phyloP scores from a whole-genome alignment of 768 basidiomycete species.

The Megacollybia marginata region DNA sequence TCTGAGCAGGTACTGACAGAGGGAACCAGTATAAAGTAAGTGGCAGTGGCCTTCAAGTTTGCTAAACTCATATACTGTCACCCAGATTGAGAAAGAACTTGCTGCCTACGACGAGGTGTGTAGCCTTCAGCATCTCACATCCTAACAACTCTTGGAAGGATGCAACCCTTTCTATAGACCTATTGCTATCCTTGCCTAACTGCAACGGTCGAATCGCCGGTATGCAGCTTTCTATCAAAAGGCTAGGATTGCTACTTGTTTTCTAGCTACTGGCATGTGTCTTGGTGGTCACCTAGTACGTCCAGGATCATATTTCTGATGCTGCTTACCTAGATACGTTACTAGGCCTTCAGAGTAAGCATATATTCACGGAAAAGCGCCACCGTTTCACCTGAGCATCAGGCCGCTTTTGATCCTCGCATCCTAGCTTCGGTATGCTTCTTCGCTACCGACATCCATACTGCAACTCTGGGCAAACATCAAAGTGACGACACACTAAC shows the following conservation, averaged over 20 bases:
- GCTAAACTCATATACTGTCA: neutral
- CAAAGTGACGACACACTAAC: slow-evolving; percentile 77
- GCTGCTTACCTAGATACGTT: neutral
- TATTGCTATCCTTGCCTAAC: slow-evolving; percentile 63
- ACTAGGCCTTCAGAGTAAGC: slow-evolving; percentile 36
- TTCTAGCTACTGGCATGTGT: slow-evolving; percentile 81
- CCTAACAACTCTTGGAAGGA: slow-evolving; percentile 41
- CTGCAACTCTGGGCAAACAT: slow-evolving; percentile 78
- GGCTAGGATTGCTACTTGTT: neutral
- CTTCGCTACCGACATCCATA: slow-evolving; percentile 93
- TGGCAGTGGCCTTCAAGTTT: neutral
- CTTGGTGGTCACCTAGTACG: slow-evolving; percentile 78
- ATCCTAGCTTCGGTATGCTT: slow-evolving; percentile 85
- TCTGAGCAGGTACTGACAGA: slow-evolving; percentile 60
- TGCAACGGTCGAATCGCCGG: slow-evolving; percentile 92
- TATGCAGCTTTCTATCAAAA: slow-evolving; percentile 23
- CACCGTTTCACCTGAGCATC: neutral
- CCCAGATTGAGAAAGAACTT: slow-evolving; percentile 82
- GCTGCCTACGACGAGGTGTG: slow-evolving; percentile 82
- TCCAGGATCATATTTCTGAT: slow-evolving; percentile 1
- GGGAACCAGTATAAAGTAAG: slow-evolving; percentile 89
- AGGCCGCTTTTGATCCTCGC: slow-evolving; percentile 87
- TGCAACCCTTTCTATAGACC: slow-evolving; percentile 67
- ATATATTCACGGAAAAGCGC: neutral
- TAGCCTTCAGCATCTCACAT: neutral